A percentile compares a stretch with the other conserved stretches of the same genome.
Evolutionary conservation across 148 eudicot species (phyloP).

Genomic region (Chenopodium formosanum): DNA sequence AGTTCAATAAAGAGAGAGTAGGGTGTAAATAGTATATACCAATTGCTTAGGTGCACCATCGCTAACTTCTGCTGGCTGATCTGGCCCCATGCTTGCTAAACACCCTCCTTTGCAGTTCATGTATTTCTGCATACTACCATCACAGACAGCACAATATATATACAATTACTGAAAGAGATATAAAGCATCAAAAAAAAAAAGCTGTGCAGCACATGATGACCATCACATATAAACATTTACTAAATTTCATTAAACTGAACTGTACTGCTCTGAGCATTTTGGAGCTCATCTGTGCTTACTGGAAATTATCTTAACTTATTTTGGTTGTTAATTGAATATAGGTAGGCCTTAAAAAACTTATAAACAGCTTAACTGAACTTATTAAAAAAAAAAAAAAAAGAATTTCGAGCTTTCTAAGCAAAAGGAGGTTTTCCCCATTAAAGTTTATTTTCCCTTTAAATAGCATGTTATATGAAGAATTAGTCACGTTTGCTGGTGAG

Average conservation of each 20-base stretch:
- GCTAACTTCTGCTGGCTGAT: conserved; percentile 98
- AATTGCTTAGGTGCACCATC: conserved; percentile 82
- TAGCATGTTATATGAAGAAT: not conserved
- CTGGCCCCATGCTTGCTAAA: conserved; percentile 80
- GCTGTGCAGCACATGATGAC: not conserved
- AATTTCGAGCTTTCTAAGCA: not conserved
- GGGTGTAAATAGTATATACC: conserved; percentile 40
- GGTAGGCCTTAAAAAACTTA: not conserved
- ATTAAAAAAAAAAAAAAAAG: too few relatives aligned
- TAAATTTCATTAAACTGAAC: too few relatives aligned
- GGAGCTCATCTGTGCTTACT: too few relatives aligned
- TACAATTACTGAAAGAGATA: not conserved
- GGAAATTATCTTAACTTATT: not conserved
- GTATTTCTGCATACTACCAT: conserved; percentile 70
- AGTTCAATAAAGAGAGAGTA: not conserved
- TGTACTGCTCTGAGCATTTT: too few relatives aligned
- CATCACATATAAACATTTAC: not conserved
- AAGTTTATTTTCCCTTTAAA: not conserved
- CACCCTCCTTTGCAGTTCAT: conserved; percentile 88
- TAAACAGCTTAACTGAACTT: not conserved
- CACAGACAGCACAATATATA: conserved; percentile 15
- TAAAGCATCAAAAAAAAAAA: not conserved
- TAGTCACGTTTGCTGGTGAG: not conserved
- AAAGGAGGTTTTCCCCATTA: not conserved
- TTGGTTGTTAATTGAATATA: too few relatives aligned